Evolutionary conservation across 1,284 basidiomycete species (phyloP).

Genomic region (Tilletiopsis washingtonensis): DNA sequence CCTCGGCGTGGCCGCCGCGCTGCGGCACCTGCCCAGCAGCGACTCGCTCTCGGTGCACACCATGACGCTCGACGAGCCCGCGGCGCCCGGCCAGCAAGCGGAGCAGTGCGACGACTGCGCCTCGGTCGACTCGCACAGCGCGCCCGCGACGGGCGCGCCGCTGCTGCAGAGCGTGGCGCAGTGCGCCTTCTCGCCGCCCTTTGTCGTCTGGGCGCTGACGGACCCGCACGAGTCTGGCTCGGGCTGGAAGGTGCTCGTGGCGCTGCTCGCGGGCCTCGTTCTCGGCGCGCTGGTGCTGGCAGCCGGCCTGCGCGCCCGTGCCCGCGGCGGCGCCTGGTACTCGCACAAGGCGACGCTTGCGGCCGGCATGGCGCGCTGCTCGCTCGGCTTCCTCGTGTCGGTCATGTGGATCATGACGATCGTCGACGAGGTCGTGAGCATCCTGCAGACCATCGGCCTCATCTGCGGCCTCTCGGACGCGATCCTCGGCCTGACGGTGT

Average conservation of each 20-base stretch:
- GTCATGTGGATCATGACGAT: slow-evolving; percentile 44
- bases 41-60: not conserved
- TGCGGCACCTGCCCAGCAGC: slow-evolving; percentile 11
- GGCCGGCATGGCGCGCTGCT: slow-evolving; percentile 20
- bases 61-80: not conserved
- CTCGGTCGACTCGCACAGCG: not conserved
- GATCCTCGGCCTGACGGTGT: slow-evolving; percentile 90
- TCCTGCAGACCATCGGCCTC: slow-evolving; percentile 70
- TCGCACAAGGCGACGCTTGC: not conserved
- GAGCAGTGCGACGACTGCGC: too few species aligned
- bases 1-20: slow-evolving; percentile 21
- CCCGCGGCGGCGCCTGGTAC: not conserved
- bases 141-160: not conserved
- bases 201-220: slow-evolving; percentile 31
- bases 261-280: slow-evolving; percentile 8
- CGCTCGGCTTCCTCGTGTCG: slow-evolving; percentile 33
- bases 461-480: slow-evolving; percentile 94
- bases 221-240: slow-evolving; percentile 9
- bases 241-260: slow-evolving; percentile 8
- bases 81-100: too few species aligned
- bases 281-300: slow-evolving; percentile 3
- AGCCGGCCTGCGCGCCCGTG: slow-evolving; percentile 1
- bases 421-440: slow-evolving; percentile 41
- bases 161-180: slow-evolving; percentile 27
- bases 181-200: slow-evolving; percentile 27